Conservation (phyloP, 371 early-diverging fungal species). For the Mucor plumbeus region DNA sequence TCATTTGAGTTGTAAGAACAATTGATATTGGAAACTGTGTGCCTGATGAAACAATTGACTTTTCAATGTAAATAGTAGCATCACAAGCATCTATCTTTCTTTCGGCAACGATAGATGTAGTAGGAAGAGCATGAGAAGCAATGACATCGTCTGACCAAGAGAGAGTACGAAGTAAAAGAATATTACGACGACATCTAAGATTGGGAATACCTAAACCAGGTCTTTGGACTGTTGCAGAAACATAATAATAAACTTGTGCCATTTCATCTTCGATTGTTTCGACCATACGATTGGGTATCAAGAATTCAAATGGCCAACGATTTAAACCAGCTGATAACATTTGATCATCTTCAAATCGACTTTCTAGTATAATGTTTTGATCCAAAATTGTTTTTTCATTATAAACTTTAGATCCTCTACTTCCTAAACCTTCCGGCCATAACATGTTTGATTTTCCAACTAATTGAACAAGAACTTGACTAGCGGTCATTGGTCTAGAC, state of each 20-base stretch:
- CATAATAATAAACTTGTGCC: constrained; percentile 46
- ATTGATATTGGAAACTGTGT: constrained; percentile 53
- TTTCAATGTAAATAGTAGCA: constrained; percentile 50
- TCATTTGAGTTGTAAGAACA: constrained; percentile 40
- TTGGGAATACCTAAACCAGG: constrained; percentile 32
- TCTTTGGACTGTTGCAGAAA: constrained; percentile 43
- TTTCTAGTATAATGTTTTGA: constrained; percentile 31
- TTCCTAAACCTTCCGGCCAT: constrained; percentile 42
- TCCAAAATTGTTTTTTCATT: constrained; percentile 35
- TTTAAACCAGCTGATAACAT: constrained; percentile 38
- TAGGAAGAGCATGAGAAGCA: constrained; percentile 39
- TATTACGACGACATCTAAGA: constrained; percentile 35
- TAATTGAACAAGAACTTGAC: constrained; percentile 28
- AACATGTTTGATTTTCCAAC: constrained; percentile 40
- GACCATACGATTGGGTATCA: constrained; percentile 43
- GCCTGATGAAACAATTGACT: constrained; percentile 51
- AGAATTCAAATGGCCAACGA: constrained; percentile 54
- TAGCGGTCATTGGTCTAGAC: constrained; percentile 28
- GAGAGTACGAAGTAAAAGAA: constrained; percentile 45
- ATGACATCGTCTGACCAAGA: constrained; percentile 40
- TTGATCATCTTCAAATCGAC: constrained; percentile 20
- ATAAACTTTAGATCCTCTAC: constrained; percentile 27
- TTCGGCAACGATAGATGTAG: constrained; percentile 46
- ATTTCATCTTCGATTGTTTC: constrained; percentile 56
- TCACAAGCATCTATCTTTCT: constrained; percentile 42